Base-by-base conservation (phyloP, 1,139 yeast species). In the Sugiyamaella pinicola region DNA sequence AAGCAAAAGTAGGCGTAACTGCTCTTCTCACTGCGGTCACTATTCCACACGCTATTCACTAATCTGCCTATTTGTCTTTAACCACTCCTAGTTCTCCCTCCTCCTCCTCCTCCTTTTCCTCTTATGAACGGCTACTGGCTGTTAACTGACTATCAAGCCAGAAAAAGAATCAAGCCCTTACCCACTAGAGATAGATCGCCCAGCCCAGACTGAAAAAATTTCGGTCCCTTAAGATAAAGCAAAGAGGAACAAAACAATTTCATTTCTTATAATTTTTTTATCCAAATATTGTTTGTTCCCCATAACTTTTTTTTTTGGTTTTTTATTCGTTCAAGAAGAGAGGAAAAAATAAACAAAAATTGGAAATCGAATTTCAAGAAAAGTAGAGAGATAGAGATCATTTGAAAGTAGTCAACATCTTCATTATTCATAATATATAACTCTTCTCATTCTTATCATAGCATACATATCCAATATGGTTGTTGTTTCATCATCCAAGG, bases 401-500 rank as follows among this genome's bases (percentile, higher is more conserved):
- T 4, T 28, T 22, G 5, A 19, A 29, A 21, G n/a, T n/a, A n/a
- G n/a, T n/a, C n/a, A n/a, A n/a, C n/a, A n/a, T n/a, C n/a, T n/a
- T n/a, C n/a, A n/a, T n/a, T n/a, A n/a, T n/a, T n/a, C n/a, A n/a
- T n/a, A n/a, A n/a, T n/a, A 42, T 29, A 4, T 6, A 10, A 29
- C 18, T 15, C 21, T 18, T 18, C 13, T 28, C 13, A 26, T 41
- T 12, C 40, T 18, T n/a, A 22, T 38, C 21, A 19, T n/a, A 38
- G 19, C n/a, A 28, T 15, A 4, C 17, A 7, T 13, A 17, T 34
- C 21, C 39, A 46, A 29, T 7, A 46, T 37, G 37, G 39, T 34
- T 21, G 57, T 57, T 53, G 73, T 72, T 50, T 91, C 98, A 53
- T 82, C 96, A 61, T 90, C 97, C 28, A 93, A 93, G 74, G 98